A percentile compares a stretch with the other conserved stretches of the same genome.
Conservation (phyloP, 768 basidiomycete species). For the Tricholoma flavovirens region DNA sequence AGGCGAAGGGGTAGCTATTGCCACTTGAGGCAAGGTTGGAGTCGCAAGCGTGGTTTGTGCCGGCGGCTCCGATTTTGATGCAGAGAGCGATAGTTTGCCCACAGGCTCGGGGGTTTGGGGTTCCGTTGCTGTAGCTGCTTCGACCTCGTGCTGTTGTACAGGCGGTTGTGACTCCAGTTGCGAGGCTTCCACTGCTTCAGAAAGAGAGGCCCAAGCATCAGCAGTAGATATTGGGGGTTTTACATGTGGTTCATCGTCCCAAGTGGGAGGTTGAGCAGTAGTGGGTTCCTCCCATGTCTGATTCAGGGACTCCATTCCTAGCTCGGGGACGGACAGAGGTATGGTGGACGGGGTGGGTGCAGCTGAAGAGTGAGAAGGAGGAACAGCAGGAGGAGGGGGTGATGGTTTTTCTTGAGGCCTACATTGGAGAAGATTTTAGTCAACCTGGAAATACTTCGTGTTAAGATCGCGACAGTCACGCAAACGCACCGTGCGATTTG, state of each 20-base stretch:
- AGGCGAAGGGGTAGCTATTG: constrained; percentile 39
- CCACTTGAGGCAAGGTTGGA: constrained; percentile 28
- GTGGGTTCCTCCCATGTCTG: constrained; percentile 70
- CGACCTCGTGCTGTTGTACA: constrained; percentile 21
- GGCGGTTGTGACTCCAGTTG: constrained; percentile 15
- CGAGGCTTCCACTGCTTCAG: constrained; percentile 15
- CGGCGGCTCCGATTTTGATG: constrained; percentile 29
- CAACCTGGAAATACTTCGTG: not conserved
- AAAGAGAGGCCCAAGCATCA: constrained; percentile 30
- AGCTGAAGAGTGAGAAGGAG: constrained; percentile 19
- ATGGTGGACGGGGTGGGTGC: constrained; percentile 25
- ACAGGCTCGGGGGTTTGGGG: constrained; percentile 25
- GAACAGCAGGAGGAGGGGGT: constrained; percentile 29
- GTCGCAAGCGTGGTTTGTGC: constrained; percentile 28
- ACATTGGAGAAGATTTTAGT: constrained; percentile 6
- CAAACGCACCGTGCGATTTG: constrained; percentile 67
- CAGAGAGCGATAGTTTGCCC: constrained; percentile 19
- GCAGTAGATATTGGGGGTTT: constrained; percentile 24
- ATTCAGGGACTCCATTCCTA: constrained; percentile 28
- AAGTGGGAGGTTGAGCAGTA: constrained; percentile 58
- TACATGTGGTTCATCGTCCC: constrained; percentile 62
- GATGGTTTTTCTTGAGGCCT: constrained; percentile 65
- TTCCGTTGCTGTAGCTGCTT: constrained; percentile 26
- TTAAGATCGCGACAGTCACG: not conserved
- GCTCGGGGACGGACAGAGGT: constrained; percentile 25